These are phyloP conservation scores for Phaffia rhodozyma DNA, from an alignment of 1,284 basidiomycete genomes.

Conservation along the genomic window DNA sequence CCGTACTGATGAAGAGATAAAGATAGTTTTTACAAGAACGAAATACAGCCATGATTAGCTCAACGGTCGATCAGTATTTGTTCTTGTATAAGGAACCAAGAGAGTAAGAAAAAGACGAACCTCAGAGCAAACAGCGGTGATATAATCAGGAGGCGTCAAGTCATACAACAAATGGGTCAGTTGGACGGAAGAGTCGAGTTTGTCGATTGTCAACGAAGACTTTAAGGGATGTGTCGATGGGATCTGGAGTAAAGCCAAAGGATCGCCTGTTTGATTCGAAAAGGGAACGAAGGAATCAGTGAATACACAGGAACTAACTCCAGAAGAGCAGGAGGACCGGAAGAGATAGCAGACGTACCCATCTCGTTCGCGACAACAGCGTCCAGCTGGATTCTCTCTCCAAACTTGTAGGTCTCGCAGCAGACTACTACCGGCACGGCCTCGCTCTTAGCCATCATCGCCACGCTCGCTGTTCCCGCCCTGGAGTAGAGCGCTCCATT, in stretches of 20 bases:
- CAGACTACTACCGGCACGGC: slow-evolving; percentile 90
- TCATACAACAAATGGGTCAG: slow-evolving; percentile 79
- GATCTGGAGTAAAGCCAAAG: slow-evolving; percentile 1
- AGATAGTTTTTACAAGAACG: not conserved
- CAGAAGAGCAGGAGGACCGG: not conserved
- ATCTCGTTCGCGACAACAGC: slow-evolving; percentile 93
- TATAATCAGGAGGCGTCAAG: slow-evolving; percentile 72
- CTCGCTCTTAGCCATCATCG: slow-evolving; percentile 85
- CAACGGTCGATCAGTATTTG: not conserved
- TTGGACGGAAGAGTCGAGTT: slow-evolving; percentile 15
- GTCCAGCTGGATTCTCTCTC: slow-evolving; percentile 84
- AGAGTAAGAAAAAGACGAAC: slow-evolving; percentile 36
- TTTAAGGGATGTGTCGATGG: slow-evolving; percentile 2
- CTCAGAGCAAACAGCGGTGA: slow-evolving; percentile 93
- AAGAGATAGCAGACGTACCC: slow-evolving; percentile 41
- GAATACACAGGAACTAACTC: not conserved
- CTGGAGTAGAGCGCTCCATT: slow-evolving; percentile 91
- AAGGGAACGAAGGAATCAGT: slow-evolving; percentile 1
- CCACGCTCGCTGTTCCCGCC: slow-evolving; percentile 87
- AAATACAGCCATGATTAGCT: not conserved
- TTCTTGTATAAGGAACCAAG: slow-evolving; percentile 29
- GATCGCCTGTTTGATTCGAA: not conserved
- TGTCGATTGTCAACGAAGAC: not conserved
- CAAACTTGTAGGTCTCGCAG: slow-evolving; percentile 98
- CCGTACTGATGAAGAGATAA: slow-evolving; percentile 38